These are phyloP conservation scores for Saturnispora diversa DNA, from an alignment of 805 yeast species.

Conservation along the genomic window DNA sequence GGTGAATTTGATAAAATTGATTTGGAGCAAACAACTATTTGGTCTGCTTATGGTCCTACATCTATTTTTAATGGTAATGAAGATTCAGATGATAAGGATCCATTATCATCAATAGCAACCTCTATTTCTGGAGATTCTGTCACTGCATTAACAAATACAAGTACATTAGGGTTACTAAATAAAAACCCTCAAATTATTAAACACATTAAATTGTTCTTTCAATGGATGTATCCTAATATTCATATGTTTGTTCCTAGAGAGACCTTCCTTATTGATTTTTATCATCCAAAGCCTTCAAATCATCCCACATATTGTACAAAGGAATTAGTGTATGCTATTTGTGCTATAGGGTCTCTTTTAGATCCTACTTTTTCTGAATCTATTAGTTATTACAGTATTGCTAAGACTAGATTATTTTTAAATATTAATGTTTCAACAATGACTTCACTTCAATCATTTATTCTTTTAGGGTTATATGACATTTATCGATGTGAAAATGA, in stretches of 20 bases:
- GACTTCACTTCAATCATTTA: slow-evolving; percentile 49
- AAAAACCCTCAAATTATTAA: slow-evolving; percentile 22
- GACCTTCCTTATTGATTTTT: slow-evolving; percentile 52
- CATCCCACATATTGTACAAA: slow-evolving; percentile 43
- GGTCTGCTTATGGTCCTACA: slow-evolving; percentile 20
- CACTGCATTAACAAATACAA: not conserved
- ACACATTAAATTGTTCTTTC: slow-evolving; percentile 33
- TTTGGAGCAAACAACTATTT: slow-evolving; percentile 10
- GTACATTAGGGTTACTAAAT: slow-evolving; percentile 25
- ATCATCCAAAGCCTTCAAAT: slow-evolving; percentile 36
- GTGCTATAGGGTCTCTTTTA: slow-evolving; percentile 51
- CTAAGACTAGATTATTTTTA: slow-evolving; percentile 35
- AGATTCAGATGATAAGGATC: not conserved
- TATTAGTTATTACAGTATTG: slow-evolving; percentile 37
- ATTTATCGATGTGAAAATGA: slow-evolving; percentile 52
- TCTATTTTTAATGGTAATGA: slow-evolving; percentile 30
- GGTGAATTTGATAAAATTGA: slow-evolving; percentile 15
- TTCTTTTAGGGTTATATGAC: slow-evolving; percentile 54
- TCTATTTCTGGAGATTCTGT: too few species aligned
- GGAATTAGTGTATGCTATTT: slow-evolving; percentile 45
- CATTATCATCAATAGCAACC: too few species aligned
- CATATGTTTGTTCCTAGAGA: slow-evolving; percentile 58
- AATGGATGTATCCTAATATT: slow-evolving; percentile 61
- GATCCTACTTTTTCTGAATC: slow-evolving; percentile 30
- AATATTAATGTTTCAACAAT: slow-evolving; percentile 40